Percentiles rank a stretch among this genome's conserved stretches.
Conservation (phyloP, 1,284 basidiomycete genomes). For the Malassezia slooffiae region DNA sequence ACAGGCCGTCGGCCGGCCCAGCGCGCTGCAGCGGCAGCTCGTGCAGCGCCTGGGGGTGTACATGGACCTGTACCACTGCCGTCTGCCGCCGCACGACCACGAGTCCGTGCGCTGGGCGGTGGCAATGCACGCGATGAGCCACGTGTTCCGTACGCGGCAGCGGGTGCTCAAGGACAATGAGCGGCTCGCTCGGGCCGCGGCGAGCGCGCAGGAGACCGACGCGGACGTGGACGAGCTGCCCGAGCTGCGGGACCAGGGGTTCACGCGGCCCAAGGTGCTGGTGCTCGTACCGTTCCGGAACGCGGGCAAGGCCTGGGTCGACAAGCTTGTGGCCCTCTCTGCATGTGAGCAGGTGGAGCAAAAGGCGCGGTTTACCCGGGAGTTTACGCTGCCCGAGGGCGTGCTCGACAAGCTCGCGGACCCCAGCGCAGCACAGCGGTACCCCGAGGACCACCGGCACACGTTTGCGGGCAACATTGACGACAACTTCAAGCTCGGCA, state of each 20-base stretch:
- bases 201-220: constrained; percentile 26
- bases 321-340: constrained; percentile 22
- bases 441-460: constrained; percentile 79
- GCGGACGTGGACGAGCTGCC: constrained; percentile 18
- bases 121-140: constrained; percentile 36
- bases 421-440: constrained; percentile 53
- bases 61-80: constrained; percentile 30
- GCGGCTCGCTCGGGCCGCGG: constrained; percentile 54
- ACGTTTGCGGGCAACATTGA: constrained; percentile 95
- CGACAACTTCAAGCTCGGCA: constrained; percentile 81
- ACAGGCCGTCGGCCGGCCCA: no score
- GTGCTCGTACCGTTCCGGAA: constrained; percentile 85
- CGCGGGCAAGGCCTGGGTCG: constrained; percentile 64
- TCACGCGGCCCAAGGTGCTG: constrained; percentile 87
- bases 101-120: constrained; percentile 18
- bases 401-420: constrained; percentile 67
- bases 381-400: constrained; percentile 71
- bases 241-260: constrained; percentile 73
- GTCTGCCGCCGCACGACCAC: constrained; percentile 18
- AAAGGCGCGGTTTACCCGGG: constrained; percentile 64
- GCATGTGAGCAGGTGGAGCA: constrained; percentile 51
- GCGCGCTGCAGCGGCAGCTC: constrained; percentile 20
- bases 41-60: constrained; percentile 24
- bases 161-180: constrained; percentile 90
- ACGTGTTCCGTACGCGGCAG: constrained; percentile 58